Base-by-base conservation (phyloP, 257 asterid species). In the Coffea canephora region DNA sequence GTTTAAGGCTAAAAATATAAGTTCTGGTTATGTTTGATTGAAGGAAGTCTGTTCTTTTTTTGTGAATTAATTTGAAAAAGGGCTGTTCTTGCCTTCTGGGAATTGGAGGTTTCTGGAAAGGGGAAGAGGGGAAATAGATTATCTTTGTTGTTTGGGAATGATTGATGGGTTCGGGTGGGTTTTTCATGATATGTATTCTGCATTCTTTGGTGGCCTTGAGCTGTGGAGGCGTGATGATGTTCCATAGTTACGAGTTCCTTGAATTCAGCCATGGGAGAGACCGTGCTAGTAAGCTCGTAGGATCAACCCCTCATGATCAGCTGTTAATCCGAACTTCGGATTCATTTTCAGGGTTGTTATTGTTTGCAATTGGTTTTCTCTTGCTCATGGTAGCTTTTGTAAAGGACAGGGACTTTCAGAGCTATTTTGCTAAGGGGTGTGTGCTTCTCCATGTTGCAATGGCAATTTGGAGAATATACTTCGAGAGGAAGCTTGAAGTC, bases 341-440 rank as follows among this genome's bases (percentile, higher is more conserved):
- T 80, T 94, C 98, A 41, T 93, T 94, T 74, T 94, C 98, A 46
- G 98, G 98, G 39, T 83, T 93, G 87, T 93, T 94, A 69, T 55
- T 94, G 79, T 90, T 91, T 77, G 91, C 90, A 39, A 86, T 94
- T 80, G 98, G 98, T 41, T 88, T 91, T 78, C 85, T 94, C 77
- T 80, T 94, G 92, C 89, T 94, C 87, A 94, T 94, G 97, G 97
- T 93, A 81, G 98, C 98, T 46, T 94, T 93, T 88, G 97, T 94
- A 49, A 93, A 86, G 80, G 98, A 94, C 21, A 91, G 80, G 85
- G 98, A 94, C 39, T 94, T 93, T 50, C 98, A 91, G 75, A 68
- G 95, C 73, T 94, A 90, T 80, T 93, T 94, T 71, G 91, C 97
- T 1, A 88, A 77, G 43, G 98, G 98, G 1, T 94, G 98, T 81